A percentile compares a stretch with the other conserved stretches of the same genome.
Evolutionary conservation across 495 filamentous ascomycete genomes (phyloP).

Genomic region (Xylaria nigripes): DNA sequence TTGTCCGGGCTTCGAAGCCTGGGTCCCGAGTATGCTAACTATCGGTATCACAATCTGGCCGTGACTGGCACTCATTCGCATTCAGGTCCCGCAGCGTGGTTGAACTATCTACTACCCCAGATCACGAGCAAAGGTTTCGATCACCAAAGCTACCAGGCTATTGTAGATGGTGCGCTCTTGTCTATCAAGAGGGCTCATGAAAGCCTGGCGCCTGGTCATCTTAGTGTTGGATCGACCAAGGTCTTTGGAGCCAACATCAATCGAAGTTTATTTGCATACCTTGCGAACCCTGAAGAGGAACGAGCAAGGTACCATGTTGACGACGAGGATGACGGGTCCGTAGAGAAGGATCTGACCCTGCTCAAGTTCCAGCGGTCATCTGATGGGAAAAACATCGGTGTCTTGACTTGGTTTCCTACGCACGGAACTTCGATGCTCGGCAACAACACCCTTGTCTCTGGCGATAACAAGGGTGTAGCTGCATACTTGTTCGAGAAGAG

Average conservation of each 20-base stretch:
- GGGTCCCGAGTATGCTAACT: conserved; percentile 62
- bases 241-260: conserved; percentile 82
- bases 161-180: conserved; percentile 76
- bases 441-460: conserved; percentile 87
- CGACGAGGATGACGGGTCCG: conserved; percentile 51
- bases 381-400: conserved; percentile 65
- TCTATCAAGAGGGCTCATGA: conserved; percentile 80
- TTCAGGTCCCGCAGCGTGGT: conserved; percentile 85
- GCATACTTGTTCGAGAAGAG: conserved; percentile 78
- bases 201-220: conserved; percentile 58
- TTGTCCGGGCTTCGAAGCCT: conserved; percentile 59
- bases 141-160: conserved; percentile 78
- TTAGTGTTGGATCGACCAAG: conserved; percentile 66
- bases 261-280: conserved; percentile 82
- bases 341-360: conserved; percentile 82
- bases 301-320: conserved; percentile 59
- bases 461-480: conserved; percentile 95
- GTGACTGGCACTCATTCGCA: conserved; percentile 93
- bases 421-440: conserved; percentile 88
- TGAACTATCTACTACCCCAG: conserved; percentile 93
- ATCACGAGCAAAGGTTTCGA: conserved; percentile 87
- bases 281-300: conserved; percentile 78
- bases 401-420: conserved; percentile 88
- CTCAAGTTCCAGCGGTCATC: conserved; percentile 68
- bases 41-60: conserved; percentile 78